Evolutionary conservation across 129 eudicot species (phyloP).

Genomic region (Escallonia rubra): DNA sequence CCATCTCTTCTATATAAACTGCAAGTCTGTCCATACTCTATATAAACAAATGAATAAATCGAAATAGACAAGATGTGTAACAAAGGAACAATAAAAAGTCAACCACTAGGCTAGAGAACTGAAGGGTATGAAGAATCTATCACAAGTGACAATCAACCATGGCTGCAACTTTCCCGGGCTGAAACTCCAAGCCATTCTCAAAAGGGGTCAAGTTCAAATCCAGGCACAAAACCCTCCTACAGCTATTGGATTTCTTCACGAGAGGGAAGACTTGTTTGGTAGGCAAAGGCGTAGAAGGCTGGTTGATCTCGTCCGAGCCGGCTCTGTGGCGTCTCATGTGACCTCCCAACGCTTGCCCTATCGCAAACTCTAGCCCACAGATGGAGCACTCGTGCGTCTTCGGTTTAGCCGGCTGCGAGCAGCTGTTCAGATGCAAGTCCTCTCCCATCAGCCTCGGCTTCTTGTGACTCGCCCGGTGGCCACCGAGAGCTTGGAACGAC

Average conservation of each 20-base stretch:
- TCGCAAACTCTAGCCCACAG: constrained; percentile 70
- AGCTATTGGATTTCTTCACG: constrained; percentile 42
- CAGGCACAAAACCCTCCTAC: constrained; percentile 46
- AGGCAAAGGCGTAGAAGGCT: constrained; percentile 9
- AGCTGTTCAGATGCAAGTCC: background rate
- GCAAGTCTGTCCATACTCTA: no score
- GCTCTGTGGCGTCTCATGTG: constrained; percentile 84
- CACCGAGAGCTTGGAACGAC: constrained; percentile 93
- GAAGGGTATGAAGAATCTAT: constrained; percentile 4
- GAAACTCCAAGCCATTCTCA: constrained; percentile 54
- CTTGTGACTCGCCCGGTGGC: constrained; percentile 95
- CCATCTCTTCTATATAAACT: no score
- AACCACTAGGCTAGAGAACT: constrained; percentile 1
- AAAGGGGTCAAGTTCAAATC: constrained; percentile 81
- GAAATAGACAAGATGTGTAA: background rate
- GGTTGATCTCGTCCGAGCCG: constrained; percentile 14
- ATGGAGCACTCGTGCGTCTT: constrained; percentile 80
- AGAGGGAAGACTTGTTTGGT: constrained; percentile 13
- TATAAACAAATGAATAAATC: no score
- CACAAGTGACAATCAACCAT: constrained; percentile 31
- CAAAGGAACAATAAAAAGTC: background rate
- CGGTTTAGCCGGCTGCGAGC: constrained; percentile 31
- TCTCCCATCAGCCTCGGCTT: constrained; percentile 47
- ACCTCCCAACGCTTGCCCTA: constrained; percentile 91
- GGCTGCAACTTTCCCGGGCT: constrained; percentile 34